Evolutionary conservation across 1,284 basidiomycete genomes (phyloP), one percentile per base, ranked within the genome.

Genomic region (Rhodotorula sp.): DNA sequence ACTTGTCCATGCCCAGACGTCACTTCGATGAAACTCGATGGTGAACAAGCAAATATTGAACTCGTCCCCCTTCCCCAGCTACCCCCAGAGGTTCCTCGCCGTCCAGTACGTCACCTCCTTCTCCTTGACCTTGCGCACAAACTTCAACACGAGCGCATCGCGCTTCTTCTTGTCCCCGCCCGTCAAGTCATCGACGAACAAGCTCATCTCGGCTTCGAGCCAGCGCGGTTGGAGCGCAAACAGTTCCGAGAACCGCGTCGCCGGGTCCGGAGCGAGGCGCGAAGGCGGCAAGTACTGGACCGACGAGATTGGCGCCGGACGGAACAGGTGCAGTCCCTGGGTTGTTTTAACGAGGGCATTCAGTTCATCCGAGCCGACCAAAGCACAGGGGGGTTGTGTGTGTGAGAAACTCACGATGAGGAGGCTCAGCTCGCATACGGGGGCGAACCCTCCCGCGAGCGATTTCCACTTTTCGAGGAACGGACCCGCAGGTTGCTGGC

Each of bases 131-230:
- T 89, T 86, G 59, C 93, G 83, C 37, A 91, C 90, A 79, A 89
- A 91, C 81, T 93, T 95, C 58, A 91, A 85, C 48, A 95, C 82
- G 70, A 95, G 79, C 80, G 89, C 92, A 78, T 96, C 93, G 58
- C 89, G 83, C 75, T 91, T 91, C 80, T 95, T 95, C n/a, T 83
- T 82, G 78, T 91, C 87, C 17, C 92, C 83, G 0, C 88, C 69
- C 6, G 68, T 88, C 67, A 95, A 87, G 69, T 93, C 92, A 14
- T 84, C 82, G 20, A 96, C 81, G 81, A 94, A 96, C 0, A 89
- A 89, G 20, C 82, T 80, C 75, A 96, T 90, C 33, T 95, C 91
- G 14, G 89, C 87, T 4, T 84, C 85, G 75, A 85, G 86, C 93
- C 93, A 95, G 44, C 86, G 84, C 10, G 85, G 70, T 4, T 89